phyloP scores from a whole-genome alignment of 2,329 filamentous ascomycete species.

The Trichoderma sp. region DNA sequence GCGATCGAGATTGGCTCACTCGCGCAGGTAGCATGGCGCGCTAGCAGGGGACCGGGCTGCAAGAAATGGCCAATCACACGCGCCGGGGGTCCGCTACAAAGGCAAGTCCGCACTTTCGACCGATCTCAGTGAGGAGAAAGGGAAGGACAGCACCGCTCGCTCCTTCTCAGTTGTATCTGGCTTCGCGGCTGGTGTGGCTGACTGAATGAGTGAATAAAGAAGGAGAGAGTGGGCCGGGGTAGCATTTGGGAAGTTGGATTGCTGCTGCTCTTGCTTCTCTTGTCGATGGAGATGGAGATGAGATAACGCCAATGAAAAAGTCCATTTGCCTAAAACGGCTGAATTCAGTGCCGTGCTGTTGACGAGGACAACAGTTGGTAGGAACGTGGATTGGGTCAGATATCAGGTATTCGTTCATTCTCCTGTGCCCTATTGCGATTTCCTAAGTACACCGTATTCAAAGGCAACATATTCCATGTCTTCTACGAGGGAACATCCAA shows the following conservation, averaged over 20 bases:
- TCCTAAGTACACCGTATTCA: background rate
- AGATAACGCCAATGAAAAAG: background rate
- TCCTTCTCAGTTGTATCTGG: background rate
- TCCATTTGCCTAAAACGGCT: conserved; percentile 9
- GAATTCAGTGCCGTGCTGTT: background rate
- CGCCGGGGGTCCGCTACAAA: conserved; percentile 1
- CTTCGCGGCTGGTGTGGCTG: background rate
- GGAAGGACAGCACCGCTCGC: background rate
- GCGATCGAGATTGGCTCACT: conserved; percentile 45
- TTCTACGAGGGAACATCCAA: background rate
- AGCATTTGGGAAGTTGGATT: background rate
- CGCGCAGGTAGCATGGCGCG: conserved; percentile 27
- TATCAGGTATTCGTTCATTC: background rate
- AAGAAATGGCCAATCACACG: conserved; percentile 20
- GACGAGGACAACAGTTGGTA: background rate
- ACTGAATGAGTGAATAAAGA: conserved; percentile 13
- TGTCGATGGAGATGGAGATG: background rate
- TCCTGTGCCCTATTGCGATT: background rate
- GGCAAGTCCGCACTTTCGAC: conserved; percentile 16
- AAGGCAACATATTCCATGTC: background rate
- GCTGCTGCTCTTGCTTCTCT: background rate
- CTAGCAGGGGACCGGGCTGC: conserved; percentile 6
- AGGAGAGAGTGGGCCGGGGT: background rate
- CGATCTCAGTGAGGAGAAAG: conserved; percentile 8
- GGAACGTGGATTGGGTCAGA: background rate